These are phyloP conservation scores for Pestalotiopsis sp. DNA, from an alignment of 2,329 filamentous ascomycete species.

Conservation along the genomic window DNA sequence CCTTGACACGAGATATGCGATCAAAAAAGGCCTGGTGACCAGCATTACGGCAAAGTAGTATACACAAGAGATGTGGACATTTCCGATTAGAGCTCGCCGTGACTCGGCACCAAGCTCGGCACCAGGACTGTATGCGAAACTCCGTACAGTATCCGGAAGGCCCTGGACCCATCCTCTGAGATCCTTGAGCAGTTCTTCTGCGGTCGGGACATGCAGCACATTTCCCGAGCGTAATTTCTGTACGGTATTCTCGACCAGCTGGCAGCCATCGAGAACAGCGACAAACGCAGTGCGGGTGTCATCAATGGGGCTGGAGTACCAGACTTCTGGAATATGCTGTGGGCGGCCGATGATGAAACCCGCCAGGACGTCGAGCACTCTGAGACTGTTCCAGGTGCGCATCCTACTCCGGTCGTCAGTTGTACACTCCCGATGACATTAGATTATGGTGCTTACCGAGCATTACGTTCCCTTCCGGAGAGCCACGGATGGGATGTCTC, in stretches of 20 bases:
- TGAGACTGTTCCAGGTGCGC: background rate
- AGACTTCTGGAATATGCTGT: background rate
- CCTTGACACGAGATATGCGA: background rate
- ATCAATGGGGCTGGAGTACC: background rate
- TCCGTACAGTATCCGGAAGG: background rate
- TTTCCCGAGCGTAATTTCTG: background rate
- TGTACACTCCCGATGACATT: no score
- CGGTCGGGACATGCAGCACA: background rate
- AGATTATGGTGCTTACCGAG: background rate
- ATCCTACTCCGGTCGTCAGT: background rate
- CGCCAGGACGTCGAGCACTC: background rate
- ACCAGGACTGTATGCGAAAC: background rate
- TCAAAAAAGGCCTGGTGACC: background rate
- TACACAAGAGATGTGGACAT: background rate
- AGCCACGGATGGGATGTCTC: background rate
- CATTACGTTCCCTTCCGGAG: background rate
- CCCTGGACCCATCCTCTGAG: background rate
- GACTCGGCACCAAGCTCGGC: background rate
- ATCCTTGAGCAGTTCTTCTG: background rate
- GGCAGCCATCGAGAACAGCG: background rate
- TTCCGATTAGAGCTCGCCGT: background rate
- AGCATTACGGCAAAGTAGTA: conserved; percentile 6
- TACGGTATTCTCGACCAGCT: background rate
- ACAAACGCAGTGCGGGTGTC: background rate
- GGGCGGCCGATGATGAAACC: background rate